Conservation (phyloP, 176 grass and related monocot species). For the Eleusine indica region DNA sequence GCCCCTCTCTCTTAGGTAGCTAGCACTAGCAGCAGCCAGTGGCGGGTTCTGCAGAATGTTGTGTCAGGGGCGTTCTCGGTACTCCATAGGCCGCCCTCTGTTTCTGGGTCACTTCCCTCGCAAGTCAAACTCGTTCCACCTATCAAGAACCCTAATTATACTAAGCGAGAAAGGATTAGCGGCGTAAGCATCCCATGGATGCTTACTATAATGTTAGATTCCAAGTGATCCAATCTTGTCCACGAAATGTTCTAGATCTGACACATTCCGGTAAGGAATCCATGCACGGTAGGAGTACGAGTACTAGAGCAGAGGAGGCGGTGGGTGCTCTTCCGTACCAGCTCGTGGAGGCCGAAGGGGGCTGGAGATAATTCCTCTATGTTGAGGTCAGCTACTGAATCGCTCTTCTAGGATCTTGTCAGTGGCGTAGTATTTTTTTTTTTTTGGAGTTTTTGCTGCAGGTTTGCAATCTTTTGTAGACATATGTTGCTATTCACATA, state of each 20-base stretch:
- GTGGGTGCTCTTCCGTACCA: background rate
- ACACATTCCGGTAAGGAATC: conserved; percentile 53
- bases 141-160: conserved; percentile 21
- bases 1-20: background rate
- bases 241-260: conserved; percentile 53
- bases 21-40: background rate
- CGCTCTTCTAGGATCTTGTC: background rate
- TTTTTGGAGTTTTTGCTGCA: background rate
- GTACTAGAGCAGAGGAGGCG: conserved; percentile 11
- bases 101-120: conserved; percentile 40
- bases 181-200: background rate
- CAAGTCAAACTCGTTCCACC: conserved; percentile 49
- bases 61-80: background rate
- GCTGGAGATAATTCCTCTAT: conserved; percentile 31
- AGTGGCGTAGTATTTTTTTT: too few relatives aligned
- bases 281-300: conserved; percentile 22
- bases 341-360: background rate
- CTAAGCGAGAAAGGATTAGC: conserved; percentile 4
- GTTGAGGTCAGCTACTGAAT: conserved; percentile 27
- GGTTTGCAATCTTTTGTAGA: background rate
- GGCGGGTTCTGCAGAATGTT: background rate
- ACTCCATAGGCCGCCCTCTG: background rate
- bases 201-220: conserved; percentile 24
- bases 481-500: background rate
- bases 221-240: conserved; percentile 52